Base-by-base conservation (phyloP, 139 green algal species). In the Tetraselmis striata region DNA sequence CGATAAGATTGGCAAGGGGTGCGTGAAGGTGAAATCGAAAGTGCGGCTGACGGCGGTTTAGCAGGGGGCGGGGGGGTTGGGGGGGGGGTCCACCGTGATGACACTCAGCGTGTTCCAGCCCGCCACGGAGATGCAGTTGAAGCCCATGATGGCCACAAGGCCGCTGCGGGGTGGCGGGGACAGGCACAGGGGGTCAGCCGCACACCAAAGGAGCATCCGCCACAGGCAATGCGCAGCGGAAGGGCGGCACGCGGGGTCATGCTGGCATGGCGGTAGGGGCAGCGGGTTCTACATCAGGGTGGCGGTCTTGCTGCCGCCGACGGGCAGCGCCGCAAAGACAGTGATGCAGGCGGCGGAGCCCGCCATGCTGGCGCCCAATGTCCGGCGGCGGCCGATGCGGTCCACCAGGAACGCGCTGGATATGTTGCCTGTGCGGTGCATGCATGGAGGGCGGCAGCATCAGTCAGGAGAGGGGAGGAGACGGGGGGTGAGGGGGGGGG, bases 71-170 rank as follows among this genome's bases (percentile, higher is more conserved):
- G 18, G 45, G n/a, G 18, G 45, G 5, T 67, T 67, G 45, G 45
- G 45, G 45, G 45, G 18, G 18, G 45, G 45, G 45, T 25, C 45
- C 45, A 67, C 79, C 5, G 77, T 83, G 76, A 85, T 32, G 59
- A 88, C 82, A 81, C 90, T 86, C 29, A 91, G 59, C 1, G 82
- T 78, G 59, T 90, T 90, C 88, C 88, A 91, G 2, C 86, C 88
- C 1, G 82, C 84, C 1, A 83, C 75, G 27, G 28, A 32, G 45
- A 86, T 83, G 0, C 29, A 86, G 31, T 90, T 91, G 86, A 91
- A 91, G 5, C 88, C 81, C 27, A 84, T 89, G 0, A 86, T 86
- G 1, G 88, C 86, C 28, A 83, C 59, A n/a, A 89, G 75, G 24
- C 45, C 45, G 5, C 45, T 67, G 45, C 45, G 45, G 11, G 45